Base-by-base conservation (phyloP, 768 basidiomycete genomes). In the Pulveroboletus frians region DNA sequence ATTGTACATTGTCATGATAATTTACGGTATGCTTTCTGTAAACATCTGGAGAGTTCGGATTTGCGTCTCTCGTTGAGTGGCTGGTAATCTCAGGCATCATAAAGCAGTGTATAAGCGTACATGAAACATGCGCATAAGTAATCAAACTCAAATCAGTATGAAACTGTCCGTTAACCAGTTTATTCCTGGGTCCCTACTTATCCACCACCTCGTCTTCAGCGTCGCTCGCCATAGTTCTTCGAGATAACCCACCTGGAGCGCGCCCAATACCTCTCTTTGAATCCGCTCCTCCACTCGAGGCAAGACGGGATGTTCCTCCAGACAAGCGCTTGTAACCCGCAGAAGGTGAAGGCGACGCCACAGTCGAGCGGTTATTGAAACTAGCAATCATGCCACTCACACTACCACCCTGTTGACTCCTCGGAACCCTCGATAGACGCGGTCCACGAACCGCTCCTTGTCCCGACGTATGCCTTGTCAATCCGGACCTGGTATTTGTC, bases 221-320 rank as follows among this genome's bases (percentile, higher is more conserved):
- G 60, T 90, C 88, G 61, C 85, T 87, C 36, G 84, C 85, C 83
- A 86, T 85, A 42, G 87, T 88, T 65, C 86, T 77, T 61, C 86
- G 77, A 46, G 85, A 83, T 47, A 83, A 74, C 27, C 76, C 73
- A 32, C 75, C 71, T 27, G 72, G 68, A 53, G 41, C 40, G 31
- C 77, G 69, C n/a, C 79, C 76, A 6, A 78, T 60, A 32, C 76
- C 71, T 53, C 73, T 79, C 39, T 55, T 65, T 8, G 40, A 8
- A 20, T 56, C 62, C 1, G 44, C 37, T 1, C 55, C 53, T 11
- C 49, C 54, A 6, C 26, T 49, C 4, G 39, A 15, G 6, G 52
- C 38, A 14, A 63, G 43, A 32, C 57, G 53, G 5, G 63, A 51
- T 1, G 48, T 43, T 5, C 65, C 54, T 39, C 74, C 76, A 35